Evolutionary conservation across 306 rosid genomes (phyloP).

Genomic region (Lupinus albus): DNA sequence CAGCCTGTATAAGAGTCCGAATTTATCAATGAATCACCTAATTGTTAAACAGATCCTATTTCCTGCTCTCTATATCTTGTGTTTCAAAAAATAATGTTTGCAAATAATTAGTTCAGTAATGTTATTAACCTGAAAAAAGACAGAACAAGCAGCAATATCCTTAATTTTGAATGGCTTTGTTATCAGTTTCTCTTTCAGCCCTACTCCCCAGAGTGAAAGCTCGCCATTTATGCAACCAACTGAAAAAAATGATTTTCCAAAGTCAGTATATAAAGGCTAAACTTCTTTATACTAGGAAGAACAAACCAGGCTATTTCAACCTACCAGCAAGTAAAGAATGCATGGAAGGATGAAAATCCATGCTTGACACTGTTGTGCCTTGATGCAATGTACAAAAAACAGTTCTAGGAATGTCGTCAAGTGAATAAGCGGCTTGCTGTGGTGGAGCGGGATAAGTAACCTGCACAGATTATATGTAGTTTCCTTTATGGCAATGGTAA

Average conservation of each 20-base stretch:
- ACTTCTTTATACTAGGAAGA: background rate
- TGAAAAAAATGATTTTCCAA: slow-evolving; percentile 42
- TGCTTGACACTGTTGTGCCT: slow-evolving; percentile 49
- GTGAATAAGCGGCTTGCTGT: slow-evolving; percentile 44
- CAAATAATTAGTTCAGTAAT: slow-evolving; percentile 10
- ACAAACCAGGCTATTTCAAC: slow-evolving; percentile 15
- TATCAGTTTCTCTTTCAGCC: slow-evolving; percentile 49
- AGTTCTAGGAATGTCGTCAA: slow-evolving; percentile 53
- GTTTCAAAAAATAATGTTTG: background rate
- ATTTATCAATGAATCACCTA: slow-evolving; percentile 24
- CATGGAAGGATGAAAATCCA: slow-evolving; percentile 65
- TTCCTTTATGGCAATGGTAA: background rate
- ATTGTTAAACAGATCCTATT: background rate
- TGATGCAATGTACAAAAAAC: slow-evolving; percentile 52
- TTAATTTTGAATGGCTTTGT: slow-evolving; percentile 54
- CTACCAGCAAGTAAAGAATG: slow-evolving; percentile 63
- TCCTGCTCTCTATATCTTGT: background rate
- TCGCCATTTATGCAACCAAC: slow-evolving; percentile 68
- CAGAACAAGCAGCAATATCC: slow-evolving; percentile 43
- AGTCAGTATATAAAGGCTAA: slow-evolving; percentile 17
- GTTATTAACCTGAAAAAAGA: slow-evolving; percentile 51
- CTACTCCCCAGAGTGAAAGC: slow-evolving; percentile 60
- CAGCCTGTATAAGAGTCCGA: slow-evolving; percentile 51
- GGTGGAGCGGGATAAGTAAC: slow-evolving; percentile 45
- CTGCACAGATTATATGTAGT: slow-evolving; percentile 42